These are phyloP conservation scores for Fusarium vanettenii DNA, from an alignment of 2,329 filamentous ascomycete species.

Conservation along the genomic window DNA sequence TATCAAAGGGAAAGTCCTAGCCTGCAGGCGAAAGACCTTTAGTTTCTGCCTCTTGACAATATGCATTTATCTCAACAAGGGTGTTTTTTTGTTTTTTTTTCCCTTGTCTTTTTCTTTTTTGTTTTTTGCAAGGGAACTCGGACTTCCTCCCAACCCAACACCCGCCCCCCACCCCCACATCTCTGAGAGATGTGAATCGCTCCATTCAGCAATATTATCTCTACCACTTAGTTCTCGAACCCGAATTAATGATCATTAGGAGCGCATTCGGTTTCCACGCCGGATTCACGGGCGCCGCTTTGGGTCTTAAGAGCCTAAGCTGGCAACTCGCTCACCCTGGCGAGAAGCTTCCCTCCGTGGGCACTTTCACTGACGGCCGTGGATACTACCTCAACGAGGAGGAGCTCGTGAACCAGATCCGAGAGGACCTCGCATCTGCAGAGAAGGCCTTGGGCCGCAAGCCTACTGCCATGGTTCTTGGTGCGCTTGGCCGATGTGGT, in stretches of 20 bases:
- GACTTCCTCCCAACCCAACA: too few relatives aligned
- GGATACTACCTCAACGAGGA: conserved; percentile 78
- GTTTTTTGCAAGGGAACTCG: too few relatives aligned
- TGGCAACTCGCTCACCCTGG: conserved; percentile 81
- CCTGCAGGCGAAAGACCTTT: too few relatives aligned
- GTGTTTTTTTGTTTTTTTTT: too few relatives aligned
- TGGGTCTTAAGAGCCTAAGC: conserved; percentile 82
- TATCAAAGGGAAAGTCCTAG: too few relatives aligned
- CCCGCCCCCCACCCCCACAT: not conserved
- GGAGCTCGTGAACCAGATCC: conserved; percentile 59
- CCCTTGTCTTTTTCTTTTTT: too few relatives aligned
- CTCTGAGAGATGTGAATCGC: not conserved
- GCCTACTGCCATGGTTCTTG: conserved; percentile 85
- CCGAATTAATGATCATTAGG: conserved; percentile 38
- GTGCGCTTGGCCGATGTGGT: conserved; percentile 85
- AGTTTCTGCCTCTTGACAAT: too few relatives aligned
- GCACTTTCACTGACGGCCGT: conserved; percentile 56
- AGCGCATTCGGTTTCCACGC: conserved; percentile 76
- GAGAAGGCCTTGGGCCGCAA: conserved; percentile 76
- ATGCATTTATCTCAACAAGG: too few relatives aligned
- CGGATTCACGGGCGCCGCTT: conserved; percentile 79
- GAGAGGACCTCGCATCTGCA: conserved; percentile 68
- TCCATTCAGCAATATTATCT: not conserved
- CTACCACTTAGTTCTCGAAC: not conserved
- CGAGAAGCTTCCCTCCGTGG: conserved; percentile 68